Evolutionary conservation across 2,329 filamentous ascomycete genomes (phyloP).

Genomic region (Salinomyces thailandicus): DNA sequence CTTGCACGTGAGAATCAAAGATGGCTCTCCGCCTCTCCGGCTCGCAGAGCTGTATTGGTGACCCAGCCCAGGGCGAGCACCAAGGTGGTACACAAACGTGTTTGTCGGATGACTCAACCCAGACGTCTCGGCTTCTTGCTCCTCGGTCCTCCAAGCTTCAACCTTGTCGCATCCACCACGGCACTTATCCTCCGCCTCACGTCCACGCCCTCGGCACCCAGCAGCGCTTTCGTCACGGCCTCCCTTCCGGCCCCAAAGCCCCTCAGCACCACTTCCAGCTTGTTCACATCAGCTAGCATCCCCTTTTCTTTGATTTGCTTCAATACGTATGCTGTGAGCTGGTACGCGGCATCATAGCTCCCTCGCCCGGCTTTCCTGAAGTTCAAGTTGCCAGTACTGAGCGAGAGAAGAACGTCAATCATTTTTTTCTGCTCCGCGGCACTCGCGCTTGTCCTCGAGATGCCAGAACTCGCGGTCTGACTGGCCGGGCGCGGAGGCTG

Average conservation of each 20-base stretch:
- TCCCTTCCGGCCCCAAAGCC: slow-evolving; percentile 83
- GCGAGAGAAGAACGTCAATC: slow-evolving; percentile 60
- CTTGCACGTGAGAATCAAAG: too few species aligned
- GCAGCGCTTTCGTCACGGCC: slow-evolving; percentile 76
- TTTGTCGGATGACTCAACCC: too few species aligned
- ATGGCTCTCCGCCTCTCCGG: too few species aligned
- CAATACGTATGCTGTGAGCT: slow-evolving; percentile 73
- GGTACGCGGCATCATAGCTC: slow-evolving; percentile 84
- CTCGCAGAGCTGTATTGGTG: too few species aligned
- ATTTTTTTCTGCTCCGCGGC: slow-evolving; percentile 42
- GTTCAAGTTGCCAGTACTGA: slow-evolving; percentile 81
- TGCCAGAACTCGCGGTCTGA: slow-evolving; percentile 17
- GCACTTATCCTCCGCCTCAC: slow-evolving; percentile 64
- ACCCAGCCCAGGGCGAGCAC: too few species aligned
- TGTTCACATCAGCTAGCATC: slow-evolving; percentile 62
- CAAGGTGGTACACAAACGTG: too few species aligned
- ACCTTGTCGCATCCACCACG: slow-evolving; percentile 73
- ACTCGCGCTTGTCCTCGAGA: slow-evolving; percentile 17
- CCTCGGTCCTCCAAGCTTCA: slow-evolving; percentile 94
- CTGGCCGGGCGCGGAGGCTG: slow-evolving; percentile 43
- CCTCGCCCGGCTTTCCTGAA: slow-evolving; percentile 73
- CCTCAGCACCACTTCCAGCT: slow-evolving; percentile 68
- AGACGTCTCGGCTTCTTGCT: slow-evolving; percentile 76
- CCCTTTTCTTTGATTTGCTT: slow-evolving; percentile 75
- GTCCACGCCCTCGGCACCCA: slow-evolving; percentile 72